Base-by-base conservation (phyloP, 495 filamentous ascomycete genomes). In the Talaromyces stipitatus region DNA sequence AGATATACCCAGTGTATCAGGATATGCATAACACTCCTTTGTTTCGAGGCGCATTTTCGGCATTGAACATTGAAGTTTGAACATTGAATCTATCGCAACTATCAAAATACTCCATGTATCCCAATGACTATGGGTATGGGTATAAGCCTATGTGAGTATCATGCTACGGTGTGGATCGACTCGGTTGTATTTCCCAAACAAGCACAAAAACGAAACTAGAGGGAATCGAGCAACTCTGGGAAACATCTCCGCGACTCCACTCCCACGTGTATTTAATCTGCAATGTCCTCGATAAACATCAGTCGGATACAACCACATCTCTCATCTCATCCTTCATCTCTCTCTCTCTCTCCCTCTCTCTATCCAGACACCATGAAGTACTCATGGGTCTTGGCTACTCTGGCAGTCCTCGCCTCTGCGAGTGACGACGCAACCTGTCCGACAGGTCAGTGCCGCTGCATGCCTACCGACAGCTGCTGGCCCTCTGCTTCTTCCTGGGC, bases 391-490 rank as follows among this genome's bases (percentile, higher is more conserved):
- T 48, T 48, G 45, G 24, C 45, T 20, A 12, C 45, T 12, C 4
- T 48, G 45, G 45, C 45, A 11, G 45, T 48, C 22, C 45, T 48
- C 45, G 45, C 24, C 45, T 5, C 45, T 8, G 45, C 24, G 10
- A 26, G 22, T 18, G 45, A 23, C 10, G 9, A 10, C 5, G 22
- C n/a, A 2, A 6, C 20, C 12, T 48, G 45, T 20, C 20, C 45
- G 18, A 9, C 45, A 9, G 20, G 20, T 50, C 26, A 59, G 7
- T 66, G 62, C 46, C 57, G 61, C n/a, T 62, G 54, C 48, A 36
- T 66, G 27, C 75, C 75, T 0, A 69, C 66, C 2, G 77, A 82
- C 47, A 11, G 57, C 16, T 71, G 71, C 61, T 82, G 79, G 79
- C 79, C 79, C 3, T 63, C 71, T 5, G 50, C 45, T 1, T 28